Evolutionary conservation across 768 basidiomycete species (phyloP), one percentile per base, ranked within the genome.

Genomic region (Leccinellum luteum): DNA sequence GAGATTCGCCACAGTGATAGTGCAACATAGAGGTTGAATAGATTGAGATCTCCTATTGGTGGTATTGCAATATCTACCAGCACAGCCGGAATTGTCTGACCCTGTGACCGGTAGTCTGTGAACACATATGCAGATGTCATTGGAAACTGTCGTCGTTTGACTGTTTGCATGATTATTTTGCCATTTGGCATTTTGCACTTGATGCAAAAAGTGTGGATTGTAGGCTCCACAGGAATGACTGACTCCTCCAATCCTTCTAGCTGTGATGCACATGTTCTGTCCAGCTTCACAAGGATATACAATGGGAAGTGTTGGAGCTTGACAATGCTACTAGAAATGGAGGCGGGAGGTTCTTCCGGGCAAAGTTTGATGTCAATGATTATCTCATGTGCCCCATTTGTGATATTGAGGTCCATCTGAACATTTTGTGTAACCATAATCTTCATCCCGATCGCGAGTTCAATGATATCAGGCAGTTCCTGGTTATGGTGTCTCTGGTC

Each of bases 11-110:
- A n/a, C n/a, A n/a, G n/a, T n/a, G n/a, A 80, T 2, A 79, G 57
- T 27, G 78, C 72, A 2, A 79, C 74, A 58, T 78, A 79, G 1
- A 73, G 50, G 48, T 77, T 79, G 69, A 79, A 79, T 1, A 72
- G 49, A 0, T 58, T 70, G 3, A 78, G 61, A 0, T 49, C 30
- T 14, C 71, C 71, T 0, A 63, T 56, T 2, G 74, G 77, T 12
- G 74, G 76, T 47, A 59, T 60, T 7, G 67, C 68, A 5, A 79
- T 71, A 59, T 80, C 77, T 3, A 80, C 71, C 1, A 79, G 51
- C 0, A 75, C 72, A 23, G 63, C 44, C 0, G 58, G 48, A 1
- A 80, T 66, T 1, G 77, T 80, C 57, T 80, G 78, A 0, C 78
- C 79, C 60, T 81, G 78, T 3, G 73, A 10, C 1, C 13, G 25